Evolutionary conservation across 2,329 filamentous ascomycete species (phyloP), one percentile per base, ranked within the genome.

Genomic region (Aureobasidium namibiae): DNA sequence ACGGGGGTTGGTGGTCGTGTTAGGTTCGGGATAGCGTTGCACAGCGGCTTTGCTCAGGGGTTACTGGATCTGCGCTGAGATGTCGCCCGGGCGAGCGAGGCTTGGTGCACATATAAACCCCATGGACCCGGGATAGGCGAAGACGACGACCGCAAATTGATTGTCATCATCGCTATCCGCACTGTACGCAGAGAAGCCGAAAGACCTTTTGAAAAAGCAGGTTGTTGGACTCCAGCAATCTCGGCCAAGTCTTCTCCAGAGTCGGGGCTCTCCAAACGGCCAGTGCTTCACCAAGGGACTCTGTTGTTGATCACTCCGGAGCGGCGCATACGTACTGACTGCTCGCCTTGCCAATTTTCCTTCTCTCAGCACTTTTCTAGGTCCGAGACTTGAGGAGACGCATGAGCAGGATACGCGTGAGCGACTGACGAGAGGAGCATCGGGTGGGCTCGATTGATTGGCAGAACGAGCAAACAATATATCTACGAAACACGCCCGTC

Each of bases 271-370:
- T 42, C 36, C 49, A 31, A 42, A 54, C 50, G 50, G 50, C 50
- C 50, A 54, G 50, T 54, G 50, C 50, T 54, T 31, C 36, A 54
- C 36, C 50, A 41, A 54, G 50, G 50, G 50, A 52, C 48, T 52
- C 10, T 29, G n/a, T 41, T 54, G 50, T 54, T 54, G 50, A 54
- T 54, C 50, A 21, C 24, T 23, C 13, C 6, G 13, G 14, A 42
- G 50, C 50, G 36, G 36, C 50, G 50, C 50, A 54, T 54, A 54
- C 50, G 50, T 54, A 54, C 38, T 33, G 38, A 16, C n/a, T 41
- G 50, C 50, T 42, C 24, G 50, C 50, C 50, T 54, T 41, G 50
- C 50, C 36, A 54, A 42, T 54, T 31, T 54, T 54, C 33, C 24
- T 29, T 41, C 26, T 16, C 16, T 33, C 38, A 24, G 21, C 49